Evolutionary conservation across 164 flowering plant species (phyloP).

Genomic region (Nelumbo lutea): DNA sequence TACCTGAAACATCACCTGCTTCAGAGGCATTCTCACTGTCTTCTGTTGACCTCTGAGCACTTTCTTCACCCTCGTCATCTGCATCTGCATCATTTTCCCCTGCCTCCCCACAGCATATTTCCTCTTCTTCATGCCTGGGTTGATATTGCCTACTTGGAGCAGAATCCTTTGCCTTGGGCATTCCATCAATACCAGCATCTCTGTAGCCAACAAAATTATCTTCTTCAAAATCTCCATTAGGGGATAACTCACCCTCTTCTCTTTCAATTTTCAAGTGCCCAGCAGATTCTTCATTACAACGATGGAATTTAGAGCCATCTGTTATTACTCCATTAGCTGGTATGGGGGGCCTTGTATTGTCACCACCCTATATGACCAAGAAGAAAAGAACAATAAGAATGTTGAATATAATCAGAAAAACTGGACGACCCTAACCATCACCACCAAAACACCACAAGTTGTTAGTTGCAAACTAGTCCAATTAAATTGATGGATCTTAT

Average conservation of each 20-base stretch:
- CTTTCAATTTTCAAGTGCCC: conserved; percentile 52
- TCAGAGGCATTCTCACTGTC: conserved; percentile 83
- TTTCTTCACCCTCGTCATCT: conserved; percentile 84
- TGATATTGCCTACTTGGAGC: conserved; percentile 37
- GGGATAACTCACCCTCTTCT: conserved; percentile 96
- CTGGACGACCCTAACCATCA: not conserved
- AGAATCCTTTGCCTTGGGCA: conserved; percentile 38
- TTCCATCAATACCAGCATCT: conserved; percentile 33
- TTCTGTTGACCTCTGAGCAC: conserved; percentile 74
- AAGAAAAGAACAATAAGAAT: not conserved
- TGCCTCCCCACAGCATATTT: conserved; percentile 35
- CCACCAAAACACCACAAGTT: not conserved
- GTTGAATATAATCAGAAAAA: not conserved
- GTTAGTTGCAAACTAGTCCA: not conserved
- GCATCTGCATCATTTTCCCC: conserved; percentile 68
- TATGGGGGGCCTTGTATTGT: conserved; percentile 19
- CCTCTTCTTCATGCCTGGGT: conserved; percentile 35
- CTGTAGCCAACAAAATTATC: conserved; percentile 59
- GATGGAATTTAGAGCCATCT: conserved; percentile 33
- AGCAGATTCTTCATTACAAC: conserved; percentile 41
- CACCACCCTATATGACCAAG: conserved; percentile 19
- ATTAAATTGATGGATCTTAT: not conserved
- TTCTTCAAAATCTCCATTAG: conserved; percentile 74
- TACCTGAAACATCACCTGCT: conserved; percentile 75
- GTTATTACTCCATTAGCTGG: conserved; percentile 35